Base-by-base conservation (phyloP, 495 filamentous ascomycete species). In the Lasiosphaeria miniovina region DNA sequence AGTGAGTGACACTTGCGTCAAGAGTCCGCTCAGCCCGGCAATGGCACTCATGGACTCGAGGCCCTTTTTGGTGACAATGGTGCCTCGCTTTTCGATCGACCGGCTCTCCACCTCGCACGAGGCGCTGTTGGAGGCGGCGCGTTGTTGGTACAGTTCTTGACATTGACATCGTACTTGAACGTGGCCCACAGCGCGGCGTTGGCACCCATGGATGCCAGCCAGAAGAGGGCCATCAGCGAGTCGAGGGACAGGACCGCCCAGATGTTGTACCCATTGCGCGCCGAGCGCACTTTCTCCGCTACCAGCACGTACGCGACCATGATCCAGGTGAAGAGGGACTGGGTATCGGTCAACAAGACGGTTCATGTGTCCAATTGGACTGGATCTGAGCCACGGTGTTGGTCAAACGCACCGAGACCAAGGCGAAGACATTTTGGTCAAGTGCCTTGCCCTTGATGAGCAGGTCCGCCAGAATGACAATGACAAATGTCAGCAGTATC, bases 321-420 rank as follows among this genome's bases (percentile, higher is more conserved):
- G 51, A 79, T 65, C 74, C 73, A 77, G 6, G 79, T 81, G 59
- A 80, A 75, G 41, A 82, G 31, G 48, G 65, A 63, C 79, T 82
- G 17, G 54, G 14, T 24, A 11, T 9, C 36, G 32, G 24, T 24
- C 2, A 24, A 2, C 24, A 0, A 24, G 24, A 24, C 24, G 24
- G 24, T 24, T 24, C 24, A 24, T 24, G 24, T 24, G 24, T 24
- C 24, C 24, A 32, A 59, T 60, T 40, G 59, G 60, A 35, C 17
- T 41, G 17, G 11, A 38, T 8, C 14, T n/a, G 17, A 51, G 9
- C 49, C 9, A 24, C 15, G 17, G 36, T 12, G 38, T 10, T 35
- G 17, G 35, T 41, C 38, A 12, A 43, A 70, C 77, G 49, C 71
- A 82, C 79, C 54, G 69, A 73, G 52, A 75, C 75, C 17, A 75